Evolutionary conservation across 768 basidiomycete species (phyloP).

Genomic region (Antrodiella citrinella): DNA sequence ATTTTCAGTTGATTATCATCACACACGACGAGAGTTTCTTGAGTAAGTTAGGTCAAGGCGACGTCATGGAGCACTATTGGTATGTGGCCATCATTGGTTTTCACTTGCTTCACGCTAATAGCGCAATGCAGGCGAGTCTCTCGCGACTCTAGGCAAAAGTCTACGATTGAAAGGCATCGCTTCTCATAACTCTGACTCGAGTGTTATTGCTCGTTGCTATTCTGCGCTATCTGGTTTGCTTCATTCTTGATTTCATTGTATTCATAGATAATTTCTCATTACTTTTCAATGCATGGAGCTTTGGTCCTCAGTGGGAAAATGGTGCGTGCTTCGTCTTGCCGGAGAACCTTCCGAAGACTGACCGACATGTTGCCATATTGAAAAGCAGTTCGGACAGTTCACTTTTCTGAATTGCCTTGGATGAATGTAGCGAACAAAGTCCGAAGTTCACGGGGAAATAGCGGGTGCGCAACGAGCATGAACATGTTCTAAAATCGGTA

Average conservation of each 20-base stretch:
- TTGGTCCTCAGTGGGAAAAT: neutral
- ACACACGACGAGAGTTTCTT: slow-evolving; percentile 98
- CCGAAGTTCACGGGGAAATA: neutral
- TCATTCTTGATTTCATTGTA: neutral
- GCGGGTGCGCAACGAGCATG: no score
- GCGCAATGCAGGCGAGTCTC: slow-evolving; percentile 58
- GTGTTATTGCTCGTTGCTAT: neutral
- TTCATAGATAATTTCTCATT: neutral
- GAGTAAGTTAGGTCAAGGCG: slow-evolving; percentile 77
- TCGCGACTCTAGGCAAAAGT: slow-evolving; percentile 58
- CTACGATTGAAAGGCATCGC: slow-evolving; percentile 63
- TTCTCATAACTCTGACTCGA: slow-evolving; percentile 24
- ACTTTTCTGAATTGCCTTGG: no score
- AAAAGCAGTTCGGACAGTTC: neutral
- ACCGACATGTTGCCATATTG: neutral
- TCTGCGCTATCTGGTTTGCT: neutral
- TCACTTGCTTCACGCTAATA: slow-evolving; percentile 1
- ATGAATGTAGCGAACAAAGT: neutral
- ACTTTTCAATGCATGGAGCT: neutral
- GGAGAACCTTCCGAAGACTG: neutral
- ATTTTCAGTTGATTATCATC: slow-evolving; percentile 95
- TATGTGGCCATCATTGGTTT: slow-evolving; percentile 23
- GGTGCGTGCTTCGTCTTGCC: neutral
- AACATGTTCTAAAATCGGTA: no score
- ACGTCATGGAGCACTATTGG: slow-evolving; percentile 97